Conservation (phyloP, 768 basidiomycete species). For the Tricholoma furcatifolium region DNA sequence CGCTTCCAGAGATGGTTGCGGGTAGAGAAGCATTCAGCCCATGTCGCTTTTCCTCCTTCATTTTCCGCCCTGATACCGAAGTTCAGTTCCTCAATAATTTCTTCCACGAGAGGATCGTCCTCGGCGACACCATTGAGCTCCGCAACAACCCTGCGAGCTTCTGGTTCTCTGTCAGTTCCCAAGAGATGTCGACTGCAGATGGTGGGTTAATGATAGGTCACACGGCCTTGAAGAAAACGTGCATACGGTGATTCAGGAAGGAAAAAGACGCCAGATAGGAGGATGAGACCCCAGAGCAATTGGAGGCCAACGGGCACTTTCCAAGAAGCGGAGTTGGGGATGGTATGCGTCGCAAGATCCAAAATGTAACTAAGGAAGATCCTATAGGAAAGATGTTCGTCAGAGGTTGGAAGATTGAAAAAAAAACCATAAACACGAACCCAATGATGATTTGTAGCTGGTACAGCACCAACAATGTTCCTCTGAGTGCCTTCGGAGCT, state of each 20-base stretch:
- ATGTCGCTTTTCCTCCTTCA: constrained; percentile 76
- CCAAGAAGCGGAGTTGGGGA: constrained; percentile 66
- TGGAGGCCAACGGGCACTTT: constrained; percentile 75
- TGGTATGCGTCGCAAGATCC: constrained; percentile 61
- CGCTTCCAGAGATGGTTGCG: constrained; percentile 70
- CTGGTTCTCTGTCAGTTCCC: constrained; percentile 47
- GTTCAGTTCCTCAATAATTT: constrained; percentile 62
- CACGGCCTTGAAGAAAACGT: too few relatives aligned
- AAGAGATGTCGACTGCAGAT: constrained; percentile 64
- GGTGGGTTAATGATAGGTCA: background rate
- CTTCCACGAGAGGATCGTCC: constrained; percentile 58
- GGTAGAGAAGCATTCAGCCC: constrained; percentile 75
- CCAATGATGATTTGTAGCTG: constrained; percentile 76
- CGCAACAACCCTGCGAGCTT: constrained; percentile 65
- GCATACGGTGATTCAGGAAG: constrained; percentile 77
- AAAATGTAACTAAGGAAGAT: constrained; percentile 72
- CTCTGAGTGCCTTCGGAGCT: constrained; percentile 71
- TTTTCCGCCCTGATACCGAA: constrained; percentile 71
- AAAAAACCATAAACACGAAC: constrained; percentile 31
- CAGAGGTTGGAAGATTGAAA: background rate
- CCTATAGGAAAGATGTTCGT: constrained; percentile 30
- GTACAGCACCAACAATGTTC: constrained; percentile 68
- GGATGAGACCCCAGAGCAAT: constrained; percentile 63
- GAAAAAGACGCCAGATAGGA: constrained; percentile 72
- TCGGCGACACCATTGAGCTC: constrained; percentile 60